Evolutionary conservation across 768 basidiomycete genomes (phyloP).

Genomic region (Agaricus blazei): DNA sequence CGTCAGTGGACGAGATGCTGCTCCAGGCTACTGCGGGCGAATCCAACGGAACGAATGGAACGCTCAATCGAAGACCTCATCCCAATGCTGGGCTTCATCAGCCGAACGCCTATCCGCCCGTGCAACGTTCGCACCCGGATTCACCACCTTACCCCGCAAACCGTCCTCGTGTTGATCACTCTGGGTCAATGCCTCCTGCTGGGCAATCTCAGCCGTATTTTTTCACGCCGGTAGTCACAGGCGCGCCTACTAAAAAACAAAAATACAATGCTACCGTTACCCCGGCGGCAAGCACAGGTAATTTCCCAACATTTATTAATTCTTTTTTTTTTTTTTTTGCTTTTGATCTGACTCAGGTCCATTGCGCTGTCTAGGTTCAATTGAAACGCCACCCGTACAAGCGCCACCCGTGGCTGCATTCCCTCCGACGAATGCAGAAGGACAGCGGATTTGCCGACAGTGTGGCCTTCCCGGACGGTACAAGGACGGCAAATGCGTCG

Average conservation of each 20-base stretch:
- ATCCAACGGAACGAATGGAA: conserved; percentile 11
- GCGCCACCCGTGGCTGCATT: conserved; percentile 25
- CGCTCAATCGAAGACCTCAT: not conserved
- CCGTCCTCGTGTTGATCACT: conserved; percentile 12
- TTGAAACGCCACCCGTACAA: conserved; percentile 16
- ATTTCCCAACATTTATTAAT: not conserved
- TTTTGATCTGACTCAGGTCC: not conserved
- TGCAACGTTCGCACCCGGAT: conserved; percentile 12
- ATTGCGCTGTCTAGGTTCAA: conserved; percentile 4
- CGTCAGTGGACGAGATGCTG: conserved; percentile 41
- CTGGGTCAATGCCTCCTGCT: conserved; percentile 16
- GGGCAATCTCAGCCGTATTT: conserved; percentile 41
- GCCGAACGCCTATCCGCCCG: not conserved
- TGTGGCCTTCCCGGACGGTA: conserved; percentile 72
- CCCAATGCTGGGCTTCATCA: not conserved
- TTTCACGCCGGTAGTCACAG: conserved; percentile 69
- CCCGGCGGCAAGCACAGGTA: conserved; percentile 11
- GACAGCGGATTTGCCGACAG: conserved; percentile 73
- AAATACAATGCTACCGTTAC: conserved; percentile 35
- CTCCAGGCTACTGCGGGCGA: conserved; percentile 31
- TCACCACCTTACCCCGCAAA: conserved; percentile 9
- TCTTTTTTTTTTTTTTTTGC: not conserved
- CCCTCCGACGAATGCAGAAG: conserved; percentile 50
- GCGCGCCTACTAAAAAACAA: conserved; percentile 64
- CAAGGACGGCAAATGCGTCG: conserved; percentile 82